Evolutionary conservation across 2,329 filamentous ascomycete species (phyloP), one percentile per base, ranked within the genome.

Genomic region (Ilyonectria mors-panacis): DNA sequence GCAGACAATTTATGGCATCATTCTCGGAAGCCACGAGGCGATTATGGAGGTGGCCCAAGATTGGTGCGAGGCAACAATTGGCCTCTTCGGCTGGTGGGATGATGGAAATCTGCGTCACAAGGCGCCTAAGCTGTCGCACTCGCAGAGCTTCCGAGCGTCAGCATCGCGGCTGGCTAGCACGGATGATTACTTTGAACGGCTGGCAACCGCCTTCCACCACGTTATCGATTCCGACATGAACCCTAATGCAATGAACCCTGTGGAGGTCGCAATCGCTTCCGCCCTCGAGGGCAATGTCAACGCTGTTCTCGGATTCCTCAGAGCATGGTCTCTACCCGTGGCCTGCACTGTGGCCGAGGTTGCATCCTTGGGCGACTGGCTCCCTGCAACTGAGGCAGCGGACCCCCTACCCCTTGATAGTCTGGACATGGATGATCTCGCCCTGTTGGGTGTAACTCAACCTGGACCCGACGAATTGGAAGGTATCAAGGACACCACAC

Each of bases 11-110:
- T 98, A 97, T 78, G 91, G 91, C 37, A 91, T 97, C 67, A 83
- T 97, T 2, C 86, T 96, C 5, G 95, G 95, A 39, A 89, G 92
- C 70, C 86, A 90, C 10, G 88, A 91, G 39, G 91, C 94, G 21
- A 93, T 98, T 59, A 84, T 97, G 67, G 88, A 91, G 53, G 89
- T 91, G 50, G 89, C 94, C 1, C 91, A 95, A 76, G 95, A 98
- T 80, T 98, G 95, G 95, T 90, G 95, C 58, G 95, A 98, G 82
- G 95, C 94, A 0, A 93, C 92, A 0, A 83, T 98, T 66, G 93
- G 92, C 2, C 83, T 98, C 56, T 91, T 95, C 35, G 91, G 93
- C 6, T 98, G 95, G 95, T 97, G 95, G 94, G 92, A 97, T 77
- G 94, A 96, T 67, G 88, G 89, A n/a, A 88, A 90, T 66, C 79